phyloP scores from a whole-genome alignment of 2,329 filamentous ascomycete genomes.

The Verticillium nubilum region DNA sequence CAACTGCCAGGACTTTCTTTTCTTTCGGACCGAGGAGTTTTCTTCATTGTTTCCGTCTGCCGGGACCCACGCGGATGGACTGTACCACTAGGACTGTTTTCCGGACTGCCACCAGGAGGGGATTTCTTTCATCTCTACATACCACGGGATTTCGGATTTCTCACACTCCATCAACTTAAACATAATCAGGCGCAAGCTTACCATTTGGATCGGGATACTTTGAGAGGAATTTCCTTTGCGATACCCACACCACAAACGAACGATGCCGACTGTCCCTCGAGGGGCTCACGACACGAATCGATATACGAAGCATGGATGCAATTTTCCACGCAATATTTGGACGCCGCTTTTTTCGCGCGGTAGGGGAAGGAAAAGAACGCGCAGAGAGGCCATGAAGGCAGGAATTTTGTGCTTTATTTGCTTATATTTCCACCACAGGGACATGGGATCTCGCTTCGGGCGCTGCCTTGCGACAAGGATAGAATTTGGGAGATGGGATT shows the following conservation, averaged over 20 bases:
- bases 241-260: slow-evolving; percentile 12
- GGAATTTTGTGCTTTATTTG: background rate
- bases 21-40: background rate
- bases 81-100: slow-evolving; percentile 13
- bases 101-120: slow-evolving; percentile 8
- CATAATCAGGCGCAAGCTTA: slow-evolving; percentile 13
- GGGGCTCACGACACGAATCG: background rate
- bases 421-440: slow-evolving; percentile 1
- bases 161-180: slow-evolving; percentile 12
- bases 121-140: slow-evolving; percentile 8
- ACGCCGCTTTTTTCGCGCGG: background rate
- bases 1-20: background rate
- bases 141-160: slow-evolving; percentile 8
- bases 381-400: background rate
- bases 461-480: background rate
- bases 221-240: slow-evolving; percentile 10
- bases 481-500: background rate
- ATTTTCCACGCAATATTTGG: background rate
- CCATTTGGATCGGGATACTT: slow-evolving; percentile 8
- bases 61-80: slow-evolving; percentile 4
- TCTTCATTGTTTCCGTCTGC: background rate
- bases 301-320: background rate
- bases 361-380: background rate
- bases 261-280: background rate
- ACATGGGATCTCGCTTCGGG: background rate